Base-by-base conservation (phyloP, 2,329 filamentous ascomycete species). In the Scedosporium boydii region DNA sequence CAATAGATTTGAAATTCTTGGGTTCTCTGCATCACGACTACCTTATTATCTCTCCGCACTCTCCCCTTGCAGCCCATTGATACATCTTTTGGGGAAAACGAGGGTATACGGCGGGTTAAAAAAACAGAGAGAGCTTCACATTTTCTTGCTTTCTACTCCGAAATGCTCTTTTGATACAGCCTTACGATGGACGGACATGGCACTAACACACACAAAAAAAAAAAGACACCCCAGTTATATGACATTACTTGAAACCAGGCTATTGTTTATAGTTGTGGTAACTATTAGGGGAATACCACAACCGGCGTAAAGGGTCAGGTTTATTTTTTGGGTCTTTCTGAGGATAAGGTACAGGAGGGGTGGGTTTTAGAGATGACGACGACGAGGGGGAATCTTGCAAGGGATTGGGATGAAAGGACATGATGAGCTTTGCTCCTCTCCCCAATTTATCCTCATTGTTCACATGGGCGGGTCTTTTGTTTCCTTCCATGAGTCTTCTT, bases 1-100 rank as follows among this genome's bases (percentile, higher is more conserved):
- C 21, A 14, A 12, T 48, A 21, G 14, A 16, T 63, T 67, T 66
- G 53, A 60, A 61, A 60, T 69, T 65, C 65, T 62, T 21, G 63
- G 60, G 61, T 63, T 18, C 44, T 44, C 41, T 46, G 12, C 44
- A n/a, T 46, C 16, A 46, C 14, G 16, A 4, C 16, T n/a, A 12
- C 10, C 9, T 6, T 34, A 6, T 6, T 34, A 6, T 48, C 12
- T 12, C 44, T 48, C 9, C 16, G 4, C 12, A 46, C 2, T 46
- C 42, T 48, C 16, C 9, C 44, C 44, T 14, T 46, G 6, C 4
- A 46, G 14, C 10, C 42, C n/a, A 46, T 18, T 18, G 12, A 6
- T 46, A 46, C 16, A 12, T 34, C 44, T 48, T 18, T 21, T 48
- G 16, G 16, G 16, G 44, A 10, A 16, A 21, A 48, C 44, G 4